Evolutionary conservation across 345 rosid genomes (phyloP).

Genomic region (Hibiscus tridactylites): DNA sequence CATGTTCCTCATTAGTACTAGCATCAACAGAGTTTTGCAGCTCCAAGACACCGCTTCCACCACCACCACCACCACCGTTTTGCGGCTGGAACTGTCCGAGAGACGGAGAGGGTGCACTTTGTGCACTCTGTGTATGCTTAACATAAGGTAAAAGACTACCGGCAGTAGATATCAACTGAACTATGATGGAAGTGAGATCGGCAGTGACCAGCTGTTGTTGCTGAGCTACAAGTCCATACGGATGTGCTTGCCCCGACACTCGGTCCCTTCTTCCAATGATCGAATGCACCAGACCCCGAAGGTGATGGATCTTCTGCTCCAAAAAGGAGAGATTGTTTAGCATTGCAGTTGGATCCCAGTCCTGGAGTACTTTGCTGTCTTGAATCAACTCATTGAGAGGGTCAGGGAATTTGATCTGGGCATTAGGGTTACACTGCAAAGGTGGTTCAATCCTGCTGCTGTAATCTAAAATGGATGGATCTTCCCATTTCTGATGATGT

Average conservation of each 20-base stretch:
- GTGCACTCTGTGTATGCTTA: slow-evolving; percentile 44
- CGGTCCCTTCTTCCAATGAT: slow-evolving; percentile 39
- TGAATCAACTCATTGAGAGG: slow-evolving; percentile 30
- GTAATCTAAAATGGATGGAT: slow-evolving; percentile 44
- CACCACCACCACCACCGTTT: slow-evolving; percentile 29
- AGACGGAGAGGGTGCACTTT: slow-evolving; percentile 31
- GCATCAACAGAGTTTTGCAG: slow-evolving; percentile 2
- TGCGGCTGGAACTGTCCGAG: slow-evolving; percentile 41
- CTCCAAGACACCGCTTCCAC: slow-evolving; percentile 23
- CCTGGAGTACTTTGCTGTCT: slow-evolving; percentile 33
- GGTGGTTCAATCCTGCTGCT: slow-evolving; percentile 33
- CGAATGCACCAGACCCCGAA: slow-evolving; percentile 67
- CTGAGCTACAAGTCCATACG: slow-evolving; percentile 49
- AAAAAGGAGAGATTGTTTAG: slow-evolving; percentile 70
- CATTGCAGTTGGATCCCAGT: slow-evolving; percentile 83
- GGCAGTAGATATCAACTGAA: slow-evolving; percentile 86
- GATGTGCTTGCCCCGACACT: slow-evolving; percentile 16
- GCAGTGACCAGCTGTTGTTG: slow-evolving; percentile 75
- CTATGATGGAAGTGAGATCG: slow-evolving; percentile 85
- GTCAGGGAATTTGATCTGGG: slow-evolving; percentile 26
- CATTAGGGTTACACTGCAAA: slow-evolving; percentile 22
- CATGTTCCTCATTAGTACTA: slow-evolving; percentile 49
- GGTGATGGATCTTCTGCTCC: slow-evolving; percentile 79
- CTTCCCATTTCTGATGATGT: slow-evolving; percentile 57
- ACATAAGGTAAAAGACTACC: slow-evolving; percentile 80